Evolutionary conservation across 441 rosid species (phyloP).

Genomic region (Erysimum pusillum): DNA sequence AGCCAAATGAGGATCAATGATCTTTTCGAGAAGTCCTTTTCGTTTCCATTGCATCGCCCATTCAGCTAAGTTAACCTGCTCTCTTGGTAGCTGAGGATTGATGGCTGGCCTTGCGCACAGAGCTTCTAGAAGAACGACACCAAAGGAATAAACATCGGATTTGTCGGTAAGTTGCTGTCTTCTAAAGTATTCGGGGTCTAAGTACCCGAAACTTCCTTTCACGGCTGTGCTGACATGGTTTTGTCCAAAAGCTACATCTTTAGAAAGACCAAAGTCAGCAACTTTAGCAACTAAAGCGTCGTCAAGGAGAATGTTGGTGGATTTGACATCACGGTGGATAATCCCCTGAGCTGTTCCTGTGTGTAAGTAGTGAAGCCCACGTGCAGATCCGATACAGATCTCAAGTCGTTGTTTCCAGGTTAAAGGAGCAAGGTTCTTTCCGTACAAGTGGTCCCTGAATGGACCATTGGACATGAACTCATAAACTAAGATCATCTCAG

Average conservation of each 20-base stretch:
- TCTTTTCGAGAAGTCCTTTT: slow-evolving; percentile 79
- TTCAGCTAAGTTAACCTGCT: slow-evolving; percentile 89
- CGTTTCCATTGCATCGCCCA: slow-evolving; percentile 98
- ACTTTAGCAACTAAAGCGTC: slow-evolving; percentile 91
- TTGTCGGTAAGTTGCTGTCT: slow-evolving; percentile 85
- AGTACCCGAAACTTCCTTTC: slow-evolving; percentile 87
- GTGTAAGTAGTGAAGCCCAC: slow-evolving; percentile 88
- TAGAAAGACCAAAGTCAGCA: slow-evolving; percentile 87
- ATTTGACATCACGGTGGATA: slow-evolving; percentile 86
- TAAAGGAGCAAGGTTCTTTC: slow-evolving; percentile 66
- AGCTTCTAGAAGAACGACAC: slow-evolving; percentile 86
- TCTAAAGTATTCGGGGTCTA: slow-evolving; percentile 88
- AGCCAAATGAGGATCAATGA: slow-evolving; percentile 74
- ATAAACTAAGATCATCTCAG: slow-evolving; percentile 90
- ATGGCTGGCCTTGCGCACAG: slow-evolving; percentile 85
- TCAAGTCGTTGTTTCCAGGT: slow-evolving; percentile 90
- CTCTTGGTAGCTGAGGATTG: slow-evolving; percentile 73
- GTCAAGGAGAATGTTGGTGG: slow-evolving; percentile 84
- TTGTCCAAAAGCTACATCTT: slow-evolving; percentile 79
- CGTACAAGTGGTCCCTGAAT: slow-evolving; percentile 83
- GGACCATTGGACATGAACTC: slow-evolving; percentile 95
- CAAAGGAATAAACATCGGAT: slow-evolving; percentile 90
- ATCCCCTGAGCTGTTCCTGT: slow-evolving; percentile 93
- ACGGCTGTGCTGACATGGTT: slow-evolving; percentile 89
- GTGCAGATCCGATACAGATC: slow-evolving; percentile 84